Conservation (phyloP, 2,329 filamentous ascomycete species). For the Celoporthe dispersa region DNA sequence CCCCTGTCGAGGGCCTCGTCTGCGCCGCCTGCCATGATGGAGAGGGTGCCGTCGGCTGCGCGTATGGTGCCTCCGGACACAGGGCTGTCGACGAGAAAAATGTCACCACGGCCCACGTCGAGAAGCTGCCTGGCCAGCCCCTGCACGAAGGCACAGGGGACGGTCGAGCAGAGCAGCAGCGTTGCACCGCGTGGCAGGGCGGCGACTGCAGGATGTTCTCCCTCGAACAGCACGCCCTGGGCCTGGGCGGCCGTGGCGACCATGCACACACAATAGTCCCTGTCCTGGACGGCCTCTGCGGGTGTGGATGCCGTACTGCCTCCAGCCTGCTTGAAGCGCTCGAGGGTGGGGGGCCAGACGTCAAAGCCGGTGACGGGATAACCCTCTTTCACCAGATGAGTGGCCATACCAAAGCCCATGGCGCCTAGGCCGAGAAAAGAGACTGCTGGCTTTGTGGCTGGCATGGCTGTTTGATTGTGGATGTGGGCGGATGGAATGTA, state of each 20-base stretch:
- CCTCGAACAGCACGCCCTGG: constrained; percentile 66
- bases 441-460: constrained; percentile 46
- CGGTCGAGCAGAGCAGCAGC: constrained; percentile 72
- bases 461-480: too few species aligned
- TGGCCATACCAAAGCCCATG: constrained; percentile 85
- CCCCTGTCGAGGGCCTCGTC: constrained; percentile 61
- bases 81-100: constrained; percentile 71
- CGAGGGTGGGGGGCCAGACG: constrained; percentile 68
- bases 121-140: constrained; percentile 62
- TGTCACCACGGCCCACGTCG: constrained; percentile 60
- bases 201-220: constrained; percentile 51
- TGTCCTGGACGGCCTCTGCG: constrained; percentile 62
- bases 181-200: constrained; percentile 61
- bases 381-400: constrained; percentile 69
- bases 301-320: constrained; percentile 64
- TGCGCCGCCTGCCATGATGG: constrained; percentile 73
- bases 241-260: constrained; percentile 75
- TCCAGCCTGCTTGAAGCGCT: constrained; percentile 66
- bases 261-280: constrained; percentile 71
- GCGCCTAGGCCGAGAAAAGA: constrained; percentile 78
- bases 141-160: constrained; percentile 68
- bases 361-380: constrained; percentile 74
- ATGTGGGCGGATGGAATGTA: too few species aligned
- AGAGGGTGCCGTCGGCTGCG: constrained; percentile 72
- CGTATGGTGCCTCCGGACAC: constrained; percentile 73